Evolutionary conservation across 1,284 basidiomycete genomes (phyloP).

Genomic region (Grifola frondosa): DNA sequence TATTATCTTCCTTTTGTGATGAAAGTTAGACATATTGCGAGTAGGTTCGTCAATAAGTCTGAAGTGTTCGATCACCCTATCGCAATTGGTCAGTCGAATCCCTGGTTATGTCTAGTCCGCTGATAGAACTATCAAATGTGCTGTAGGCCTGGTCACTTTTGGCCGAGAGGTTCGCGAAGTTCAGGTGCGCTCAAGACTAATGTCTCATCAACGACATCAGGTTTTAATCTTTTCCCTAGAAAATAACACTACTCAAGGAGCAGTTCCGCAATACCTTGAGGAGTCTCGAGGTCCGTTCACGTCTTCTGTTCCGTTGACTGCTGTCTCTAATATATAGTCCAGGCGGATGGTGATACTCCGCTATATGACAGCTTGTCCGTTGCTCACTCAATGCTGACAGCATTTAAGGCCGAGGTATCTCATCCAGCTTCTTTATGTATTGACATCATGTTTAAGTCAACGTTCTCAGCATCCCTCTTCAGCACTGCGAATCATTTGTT

Average conservation of each 20-base stretch:
- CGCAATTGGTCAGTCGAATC: slow-evolving; percentile 6
- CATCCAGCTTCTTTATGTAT: too few relatives aligned
- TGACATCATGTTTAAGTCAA: too few relatives aligned
- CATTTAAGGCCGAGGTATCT: slow-evolving; percentile 6
- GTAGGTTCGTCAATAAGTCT: slow-evolving; percentile 10
- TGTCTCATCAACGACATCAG: not conserved
- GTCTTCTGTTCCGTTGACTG: not conserved
- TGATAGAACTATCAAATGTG: not conserved
- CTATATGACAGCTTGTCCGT: slow-evolving; percentile 8
- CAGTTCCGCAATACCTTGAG: slow-evolving; percentile 4
- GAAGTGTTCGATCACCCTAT: slow-evolving; percentile 10
- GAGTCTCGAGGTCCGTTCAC: slow-evolving; percentile 1
- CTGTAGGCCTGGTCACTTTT: slow-evolving; percentile 9
- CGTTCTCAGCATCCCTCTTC: slow-evolving; percentile 3
- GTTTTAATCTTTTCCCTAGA: not conserved
- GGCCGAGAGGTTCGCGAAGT: slow-evolving; percentile 7
- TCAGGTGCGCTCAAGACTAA: slow-evolving; percentile 5
- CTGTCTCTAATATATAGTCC: not conserved
- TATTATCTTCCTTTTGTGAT: not conserved
- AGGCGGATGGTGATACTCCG: slow-evolving; percentile 12
- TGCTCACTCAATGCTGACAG: slow-evolving; percentile 9
- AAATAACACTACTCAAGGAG: slow-evolving; percentile 8
- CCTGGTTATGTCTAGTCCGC: not conserved
- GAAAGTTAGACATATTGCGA: too few relatives aligned
- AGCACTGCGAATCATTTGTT: slow-evolving; percentile 7